Evolutionary conservation across 805 yeast species (phyloP).

Genomic region (Brettanomyces sp.): DNA sequence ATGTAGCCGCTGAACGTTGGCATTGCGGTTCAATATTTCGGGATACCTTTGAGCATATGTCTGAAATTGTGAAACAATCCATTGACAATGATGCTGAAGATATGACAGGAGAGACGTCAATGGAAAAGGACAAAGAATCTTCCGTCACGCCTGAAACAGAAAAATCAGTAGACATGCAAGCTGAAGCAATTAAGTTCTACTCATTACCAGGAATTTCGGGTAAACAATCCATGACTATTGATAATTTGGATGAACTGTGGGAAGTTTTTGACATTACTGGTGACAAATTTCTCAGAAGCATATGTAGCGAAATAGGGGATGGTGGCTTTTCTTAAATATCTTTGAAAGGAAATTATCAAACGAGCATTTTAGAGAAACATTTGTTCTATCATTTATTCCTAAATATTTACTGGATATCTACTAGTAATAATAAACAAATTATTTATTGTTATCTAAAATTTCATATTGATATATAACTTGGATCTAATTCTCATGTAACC

Average conservation of each 20-base stretch:
- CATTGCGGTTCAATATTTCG: conserved; percentile 17
- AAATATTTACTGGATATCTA: no score
- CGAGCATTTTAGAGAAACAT: neutral
- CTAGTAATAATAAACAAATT: no score
- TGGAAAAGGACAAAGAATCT: no score
- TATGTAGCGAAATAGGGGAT: conserved; percentile 16
- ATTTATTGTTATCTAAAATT: no score
- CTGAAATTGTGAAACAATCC: conserved; percentile 7
- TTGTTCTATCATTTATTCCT: no score
- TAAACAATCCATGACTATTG: neutral
- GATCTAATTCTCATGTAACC: neutral
- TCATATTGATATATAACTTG: no score
- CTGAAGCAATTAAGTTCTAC: no score
- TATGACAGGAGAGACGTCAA: no score
- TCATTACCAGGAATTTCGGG: no score
- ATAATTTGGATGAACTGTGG: conserved; percentile 14
- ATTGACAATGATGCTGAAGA: no score
- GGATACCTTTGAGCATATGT: conserved; percentile 21
- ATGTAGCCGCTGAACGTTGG: conserved; percentile 25
- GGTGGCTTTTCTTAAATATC: neutral
- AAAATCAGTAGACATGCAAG: no score
- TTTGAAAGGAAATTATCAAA: neutral
- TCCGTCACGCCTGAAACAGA: no score
- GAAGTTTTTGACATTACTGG: conserved; percentile 24
- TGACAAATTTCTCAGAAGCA: conserved; percentile 21